phyloP scores from a whole-genome alignment of 2,329 filamentous ascomycete species.

The Colletotrichum chlorophyti region DNA sequence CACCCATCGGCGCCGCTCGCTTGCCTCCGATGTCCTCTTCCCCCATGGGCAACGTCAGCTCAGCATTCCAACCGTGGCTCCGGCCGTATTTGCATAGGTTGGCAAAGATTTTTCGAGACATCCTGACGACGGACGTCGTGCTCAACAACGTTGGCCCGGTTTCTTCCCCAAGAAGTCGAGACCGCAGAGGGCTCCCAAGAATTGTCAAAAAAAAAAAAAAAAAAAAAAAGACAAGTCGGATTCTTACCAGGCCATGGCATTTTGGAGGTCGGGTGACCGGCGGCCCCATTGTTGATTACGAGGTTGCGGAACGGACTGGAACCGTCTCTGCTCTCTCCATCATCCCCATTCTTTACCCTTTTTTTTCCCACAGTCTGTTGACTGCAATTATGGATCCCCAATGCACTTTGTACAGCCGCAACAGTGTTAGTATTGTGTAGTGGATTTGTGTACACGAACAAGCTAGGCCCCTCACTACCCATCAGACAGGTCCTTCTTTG shows the following conservation, averaged over 20 bases:
- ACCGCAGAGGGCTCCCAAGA: neutral
- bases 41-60: conserved; percentile 5
- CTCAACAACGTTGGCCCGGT: too few species aligned
- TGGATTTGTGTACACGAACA: conserved; percentile 5
- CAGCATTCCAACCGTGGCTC: conserved; percentile 18
- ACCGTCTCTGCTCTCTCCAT: conserved; percentile 15
- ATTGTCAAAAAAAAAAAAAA: too few species aligned
- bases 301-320: conserved; percentile 24
- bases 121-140: conserved; percentile 23
- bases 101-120: conserved; percentile 1
- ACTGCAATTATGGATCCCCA: too few species aligned
- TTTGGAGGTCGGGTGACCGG: conserved; percentile 22
- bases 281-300: conserved; percentile 26
- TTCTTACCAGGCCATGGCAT: conserved; percentile 13
- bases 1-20: neutral
- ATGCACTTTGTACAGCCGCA: neutral
- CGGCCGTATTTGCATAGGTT: conserved; percentile 9
- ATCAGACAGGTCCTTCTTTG: neutral
- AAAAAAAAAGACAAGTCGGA: neutral
- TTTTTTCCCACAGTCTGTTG: too few species aligned
- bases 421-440: conserved; percentile 10
- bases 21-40: too few species aligned
- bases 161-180: neutral
- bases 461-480: neutral
- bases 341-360: too few species aligned